Evolutionary conservation across 345 rosid species (phyloP).

Genomic region (Cardamine occulta): DNA sequence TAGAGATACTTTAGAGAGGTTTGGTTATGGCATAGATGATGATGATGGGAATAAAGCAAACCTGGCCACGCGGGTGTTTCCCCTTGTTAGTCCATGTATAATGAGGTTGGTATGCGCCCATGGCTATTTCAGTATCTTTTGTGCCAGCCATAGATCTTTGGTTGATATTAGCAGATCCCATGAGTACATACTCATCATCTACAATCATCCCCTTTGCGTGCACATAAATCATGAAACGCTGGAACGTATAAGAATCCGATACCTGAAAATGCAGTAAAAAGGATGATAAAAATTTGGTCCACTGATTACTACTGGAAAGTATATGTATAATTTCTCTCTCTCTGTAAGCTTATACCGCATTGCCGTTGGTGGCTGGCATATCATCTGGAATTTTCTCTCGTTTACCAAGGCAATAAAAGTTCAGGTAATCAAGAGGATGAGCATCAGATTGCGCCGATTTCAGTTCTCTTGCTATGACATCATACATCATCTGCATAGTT

Average conservation of each 20-base stretch:
- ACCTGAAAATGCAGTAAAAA: slow-evolving; percentile 45
- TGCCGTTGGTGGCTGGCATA: slow-evolving; percentile 40
- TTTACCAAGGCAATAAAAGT: slow-evolving; percentile 92
- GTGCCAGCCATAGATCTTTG: slow-evolving; percentile 99
- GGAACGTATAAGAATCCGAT: slow-evolving; percentile 49
- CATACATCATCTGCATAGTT: slow-evolving; percentile 94
- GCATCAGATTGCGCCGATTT: slow-evolving; percentile 53
- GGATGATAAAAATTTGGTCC: neutral
- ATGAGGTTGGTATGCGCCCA: slow-evolving; percentile 98
- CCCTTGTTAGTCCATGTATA: slow-evolving; percentile 63
- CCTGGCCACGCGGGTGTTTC: slow-evolving; percentile 87
- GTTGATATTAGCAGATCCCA: slow-evolving; percentile 96
- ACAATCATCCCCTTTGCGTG: slow-evolving; percentile 96
- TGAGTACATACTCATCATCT: slow-evolving; percentile 82
- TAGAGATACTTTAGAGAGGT: slow-evolving; percentile 1
- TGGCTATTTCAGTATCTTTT: slow-evolving; percentile 89
- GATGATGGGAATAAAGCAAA: slow-evolving; percentile 38
- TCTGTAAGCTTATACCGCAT: slow-evolving; percentile 49
- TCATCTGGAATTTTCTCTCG: slow-evolving; percentile 54
- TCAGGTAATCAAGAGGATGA: slow-evolving; percentile 87
- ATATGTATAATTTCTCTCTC: neutral
- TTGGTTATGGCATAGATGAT: slow-evolving; percentile 17
- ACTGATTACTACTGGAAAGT: neutral
- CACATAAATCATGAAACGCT: slow-evolving; percentile 88
- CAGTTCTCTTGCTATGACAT: slow-evolving; percentile 59